Percentiles rank a stretch among this genome's conserved stretches.
These are phyloP conservation scores for Claviceps sp. DNA, from an alignment of 2,329 filamentous ascomycete species.

Conservation along the genomic window DNA sequence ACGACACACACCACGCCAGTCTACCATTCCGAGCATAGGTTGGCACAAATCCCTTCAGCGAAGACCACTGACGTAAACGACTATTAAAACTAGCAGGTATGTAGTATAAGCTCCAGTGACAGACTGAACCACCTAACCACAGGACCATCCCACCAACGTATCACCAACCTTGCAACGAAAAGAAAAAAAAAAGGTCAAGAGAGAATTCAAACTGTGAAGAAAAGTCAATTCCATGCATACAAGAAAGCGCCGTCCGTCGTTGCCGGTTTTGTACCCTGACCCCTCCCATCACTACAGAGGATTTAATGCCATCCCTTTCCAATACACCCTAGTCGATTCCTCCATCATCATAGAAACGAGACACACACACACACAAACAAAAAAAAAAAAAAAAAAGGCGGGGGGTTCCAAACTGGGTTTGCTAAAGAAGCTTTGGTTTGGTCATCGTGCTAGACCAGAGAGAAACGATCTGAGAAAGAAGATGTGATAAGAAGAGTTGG, in stretches of 20 bases:
- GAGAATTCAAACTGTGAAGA: no score
- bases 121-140: no score
- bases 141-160: neutral
- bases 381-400: neutral
- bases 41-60: no score
- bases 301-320: neutral
- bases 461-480: no score
- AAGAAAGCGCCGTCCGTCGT: conserved; percentile 2
- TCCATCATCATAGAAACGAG: neutral
- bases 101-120: no score
- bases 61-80: no score
- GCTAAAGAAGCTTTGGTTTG: neutral
- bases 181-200: neutral
- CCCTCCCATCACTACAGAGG: neutral
- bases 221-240: neutral
- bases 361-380: no score
- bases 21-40: no score
- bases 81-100: no score
- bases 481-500: no score
- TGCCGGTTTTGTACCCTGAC: conserved; percentile 1
- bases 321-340: neutral
- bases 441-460: no score
- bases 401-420: neutral
- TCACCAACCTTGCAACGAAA: neutral
- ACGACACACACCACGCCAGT: no score